These are phyloP conservation scores for Pleurotus citrinopileatus DNA, from an alignment of 768 basidiomycete species.

Conservation along the genomic window DNA sequence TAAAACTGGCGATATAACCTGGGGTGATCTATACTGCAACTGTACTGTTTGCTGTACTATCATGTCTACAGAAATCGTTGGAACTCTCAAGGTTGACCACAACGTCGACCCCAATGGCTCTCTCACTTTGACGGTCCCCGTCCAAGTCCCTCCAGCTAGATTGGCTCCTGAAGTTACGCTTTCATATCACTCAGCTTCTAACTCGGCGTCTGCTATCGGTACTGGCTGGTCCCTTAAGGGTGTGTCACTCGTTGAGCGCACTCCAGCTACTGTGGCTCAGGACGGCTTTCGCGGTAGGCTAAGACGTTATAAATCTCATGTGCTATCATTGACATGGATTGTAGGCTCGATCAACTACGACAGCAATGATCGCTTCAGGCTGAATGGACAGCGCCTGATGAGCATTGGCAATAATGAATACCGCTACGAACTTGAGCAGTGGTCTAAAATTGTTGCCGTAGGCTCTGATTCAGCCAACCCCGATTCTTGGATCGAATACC, in stretches of 20 bases:
- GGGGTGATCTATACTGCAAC: no score
- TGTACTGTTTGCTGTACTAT: no score
- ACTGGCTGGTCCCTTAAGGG: slow-evolving; percentile 14
- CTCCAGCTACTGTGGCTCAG: slow-evolving; percentile 10
- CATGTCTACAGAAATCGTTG: slow-evolving; percentile 9
- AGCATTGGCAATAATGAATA: slow-evolving; percentile 12
- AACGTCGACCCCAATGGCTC: slow-evolving; percentile 13
- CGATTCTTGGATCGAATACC: slow-evolving; percentile 13
- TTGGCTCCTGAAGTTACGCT: slow-evolving; percentile 12
- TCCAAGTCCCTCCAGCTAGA: slow-evolving; percentile 11
- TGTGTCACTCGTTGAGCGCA: slow-evolving; percentile 8
- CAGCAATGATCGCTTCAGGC: slow-evolving; percentile 9
- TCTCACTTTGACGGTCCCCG: slow-evolving; percentile 5
- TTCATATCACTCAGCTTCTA: slow-evolving; percentile 14
- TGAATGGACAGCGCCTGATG: slow-evolving; percentile 14
- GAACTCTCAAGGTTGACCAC: slow-evolving; percentile 13
- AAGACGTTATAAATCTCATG: no score
- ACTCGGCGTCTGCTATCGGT: slow-evolving; percentile 7
- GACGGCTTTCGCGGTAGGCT: slow-evolving; percentile 12
- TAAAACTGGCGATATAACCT: no score
- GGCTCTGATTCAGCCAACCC: slow-evolving; percentile 11
- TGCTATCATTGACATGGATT: neutral
- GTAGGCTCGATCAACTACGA: slow-evolving; percentile 11
- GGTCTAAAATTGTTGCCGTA: slow-evolving; percentile 9
- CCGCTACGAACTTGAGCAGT: slow-evolving; percentile 14